These are phyloP conservation scores for Coprinopsis sp. DNA, from an alignment of 768 basidiomycete genomes.

Conservation along the genomic window DNA sequence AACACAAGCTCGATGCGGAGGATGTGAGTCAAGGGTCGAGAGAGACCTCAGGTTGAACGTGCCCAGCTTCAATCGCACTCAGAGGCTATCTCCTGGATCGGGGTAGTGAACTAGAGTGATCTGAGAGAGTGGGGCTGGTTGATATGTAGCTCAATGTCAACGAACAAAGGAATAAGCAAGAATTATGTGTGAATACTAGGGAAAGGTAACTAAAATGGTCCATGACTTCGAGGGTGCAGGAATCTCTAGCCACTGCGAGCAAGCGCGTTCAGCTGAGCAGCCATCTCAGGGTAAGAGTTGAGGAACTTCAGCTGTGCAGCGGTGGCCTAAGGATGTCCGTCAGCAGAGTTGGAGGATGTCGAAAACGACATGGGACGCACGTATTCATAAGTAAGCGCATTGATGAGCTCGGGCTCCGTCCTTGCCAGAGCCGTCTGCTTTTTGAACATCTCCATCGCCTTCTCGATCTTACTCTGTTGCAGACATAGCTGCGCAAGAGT, in stretches of 20 bases:
- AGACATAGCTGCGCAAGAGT: slow-evolving; percentile 90
- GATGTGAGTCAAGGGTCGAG: too few species aligned
- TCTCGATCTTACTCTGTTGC: slow-evolving; percentile 85
- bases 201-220: too few species aligned
- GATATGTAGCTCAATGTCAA: too few species aligned
- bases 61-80: too few species aligned
- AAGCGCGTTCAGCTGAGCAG: slow-evolving; percentile 53
- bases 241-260: slow-evolving; percentile 28
- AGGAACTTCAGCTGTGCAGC: slow-evolving; percentile 79
- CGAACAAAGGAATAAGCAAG: too few species aligned
- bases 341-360: neutral
- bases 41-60: too few species aligned
- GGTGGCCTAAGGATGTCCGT: slow-evolving; percentile 53
- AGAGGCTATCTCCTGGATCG: too few species aligned
- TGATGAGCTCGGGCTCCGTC: slow-evolving; percentile 83
- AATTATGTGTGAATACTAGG: too few species aligned
- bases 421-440: slow-evolving; percentile 81
- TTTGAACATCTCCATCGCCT: slow-evolving; percentile 84
- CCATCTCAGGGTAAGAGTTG: slow-evolving; percentile 79
- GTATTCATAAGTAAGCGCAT: slow-evolving; percentile 73
- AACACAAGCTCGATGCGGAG: too few species aligned
- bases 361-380: slow-evolving; percentile 37
- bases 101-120: too few species aligned
- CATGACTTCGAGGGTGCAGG: too few species aligned
- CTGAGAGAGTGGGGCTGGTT: too few species aligned